A percentile compares a stretch with the other conserved stretches of the same genome.
Evolutionary conservation across 164 flowering plant species (phyloP).

Genomic region (Paratinospora sagittata): DNA sequence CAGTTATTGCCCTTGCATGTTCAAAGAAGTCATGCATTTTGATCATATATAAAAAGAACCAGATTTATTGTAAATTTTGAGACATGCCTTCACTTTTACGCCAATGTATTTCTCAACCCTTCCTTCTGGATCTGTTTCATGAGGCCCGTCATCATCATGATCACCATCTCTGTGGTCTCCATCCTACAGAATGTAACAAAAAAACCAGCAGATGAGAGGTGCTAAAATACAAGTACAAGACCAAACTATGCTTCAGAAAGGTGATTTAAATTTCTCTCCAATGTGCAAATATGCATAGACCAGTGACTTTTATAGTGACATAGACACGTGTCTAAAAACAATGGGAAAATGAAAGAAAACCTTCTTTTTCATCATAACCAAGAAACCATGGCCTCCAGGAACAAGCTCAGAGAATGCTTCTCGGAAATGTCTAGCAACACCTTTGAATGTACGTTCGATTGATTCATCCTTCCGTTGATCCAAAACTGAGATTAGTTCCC

Average conservation of each 20-base stretch:
- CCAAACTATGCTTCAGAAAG: neutral
- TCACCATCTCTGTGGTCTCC: slow-evolving; percentile 74
- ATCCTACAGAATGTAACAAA: slow-evolving; percentile 41
- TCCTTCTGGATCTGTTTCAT: slow-evolving; percentile 63
- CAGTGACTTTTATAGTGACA: neutral
- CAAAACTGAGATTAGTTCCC: slow-evolving; percentile 77
- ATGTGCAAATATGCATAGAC: neutral
- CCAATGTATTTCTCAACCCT: slow-evolving; percentile 97
- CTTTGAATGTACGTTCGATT: slow-evolving; percentile 97
- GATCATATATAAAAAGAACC: neutral
- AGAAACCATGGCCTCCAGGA: slow-evolving; percentile 87
- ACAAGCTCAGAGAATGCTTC: slow-evolving; percentile 97
- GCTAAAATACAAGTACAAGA: neutral
- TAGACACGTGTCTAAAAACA: neutral
- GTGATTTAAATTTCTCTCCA: neutral
- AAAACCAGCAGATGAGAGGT: neutral
- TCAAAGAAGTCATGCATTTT: neutral
- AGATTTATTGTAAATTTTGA: neutral
- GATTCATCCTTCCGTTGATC: slow-evolving; percentile 98
- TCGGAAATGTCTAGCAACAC: slow-evolving; percentile 92
- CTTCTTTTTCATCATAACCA: slow-evolving; percentile 99
- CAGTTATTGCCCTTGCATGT: neutral
- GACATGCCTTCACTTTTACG: slow-evolving; percentile 93
- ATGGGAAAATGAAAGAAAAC: slow-evolving; percentile 25
- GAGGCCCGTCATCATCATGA: slow-evolving; percentile 72